Percentiles rank a stretch among this genome's conserved stretches.
These are phyloP conservation scores for Corynespora cassiicola DNA, from an alignment of 2,329 filamentous ascomycete genomes.

Conservation along the genomic window DNA sequence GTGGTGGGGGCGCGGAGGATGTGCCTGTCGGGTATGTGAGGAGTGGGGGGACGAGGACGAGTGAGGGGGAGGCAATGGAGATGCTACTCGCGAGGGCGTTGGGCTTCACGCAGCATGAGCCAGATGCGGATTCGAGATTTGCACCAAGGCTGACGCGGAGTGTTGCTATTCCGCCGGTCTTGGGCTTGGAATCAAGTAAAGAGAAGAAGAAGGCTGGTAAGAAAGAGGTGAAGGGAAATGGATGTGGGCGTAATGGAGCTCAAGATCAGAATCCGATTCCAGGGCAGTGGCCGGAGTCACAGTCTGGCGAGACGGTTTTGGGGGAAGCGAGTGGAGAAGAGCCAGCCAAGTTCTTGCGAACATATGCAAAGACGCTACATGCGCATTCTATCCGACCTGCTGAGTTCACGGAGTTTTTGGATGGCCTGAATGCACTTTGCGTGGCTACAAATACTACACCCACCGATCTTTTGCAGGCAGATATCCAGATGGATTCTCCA, in stretches of 20 bases:
- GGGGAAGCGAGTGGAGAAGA: constrained; percentile 7
- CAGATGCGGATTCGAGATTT: constrained; percentile 28
- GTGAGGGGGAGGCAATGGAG: constrained; percentile 8
- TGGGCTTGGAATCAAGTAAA: neutral
- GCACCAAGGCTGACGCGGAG: constrained; percentile 28
- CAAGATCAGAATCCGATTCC: constrained; percentile 7
- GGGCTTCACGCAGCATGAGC: constrained; percentile 31
- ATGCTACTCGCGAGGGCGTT: constrained; percentile 28
- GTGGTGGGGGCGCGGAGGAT: constrained; percentile 20
- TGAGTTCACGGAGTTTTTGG: constrained; percentile 40
- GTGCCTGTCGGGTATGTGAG: constrained; percentile 30
- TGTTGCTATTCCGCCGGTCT: constrained; percentile 33
- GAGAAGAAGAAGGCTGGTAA: neutral
- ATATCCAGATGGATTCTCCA: neutral
- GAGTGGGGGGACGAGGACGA: constrained; percentile 1
- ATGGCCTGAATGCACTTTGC: constrained; percentile 39
- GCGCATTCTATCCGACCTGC: constrained; percentile 33
- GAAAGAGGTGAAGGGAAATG: constrained; percentile 7
- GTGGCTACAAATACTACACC: constrained; percentile 15
- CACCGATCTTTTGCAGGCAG: constrained; percentile 10
- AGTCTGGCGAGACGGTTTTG: constrained; percentile 12
- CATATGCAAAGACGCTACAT: constrained; percentile 37
- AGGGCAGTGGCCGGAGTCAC: constrained; percentile 13
- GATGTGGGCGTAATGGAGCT: constrained; percentile 3
- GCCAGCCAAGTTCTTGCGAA: constrained; percentile 29